phyloP scores from a whole-genome alignment of 2,329 filamentous ascomycete species.

The Calonectria naviculata region DNA sequence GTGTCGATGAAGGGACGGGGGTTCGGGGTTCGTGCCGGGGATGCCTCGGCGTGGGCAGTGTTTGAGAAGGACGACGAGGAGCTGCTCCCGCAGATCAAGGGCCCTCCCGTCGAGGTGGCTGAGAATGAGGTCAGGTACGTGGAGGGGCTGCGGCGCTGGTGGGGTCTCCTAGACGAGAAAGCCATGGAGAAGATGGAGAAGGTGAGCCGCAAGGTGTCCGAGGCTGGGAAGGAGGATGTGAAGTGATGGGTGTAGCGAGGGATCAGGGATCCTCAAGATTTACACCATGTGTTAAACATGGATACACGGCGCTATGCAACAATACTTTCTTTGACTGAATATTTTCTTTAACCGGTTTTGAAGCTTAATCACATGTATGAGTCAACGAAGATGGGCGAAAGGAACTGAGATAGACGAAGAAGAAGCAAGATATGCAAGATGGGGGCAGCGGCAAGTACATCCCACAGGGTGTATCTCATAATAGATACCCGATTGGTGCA shows the following conservation, averaged over 20 bases:
- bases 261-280: conserved; percentile 15
- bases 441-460: background rate
- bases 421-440: conserved; percentile 7
- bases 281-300: conserved; percentile 5
- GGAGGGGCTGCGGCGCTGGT: conserved; percentile 61
- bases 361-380: conserved; percentile 19
- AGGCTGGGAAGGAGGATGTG: conserved; percentile 40
- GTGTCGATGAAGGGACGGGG: conserved; percentile 64
- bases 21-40: conserved; percentile 66
- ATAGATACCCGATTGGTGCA: conserved; percentile 5
- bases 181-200: conserved; percentile 59
- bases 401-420: conserved; percentile 12
- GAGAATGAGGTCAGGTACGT: conserved; percentile 62
- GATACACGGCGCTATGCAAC: conserved; percentile 6
- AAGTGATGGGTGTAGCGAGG: conserved; percentile 29
- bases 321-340: background rate
- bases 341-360: background rate
- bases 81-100: conserved; percentile 64
- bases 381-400: conserved; percentile 16
- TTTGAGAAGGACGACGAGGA: conserved; percentile 59
- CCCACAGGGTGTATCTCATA: background rate
- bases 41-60: conserved; percentile 70
- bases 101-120: conserved; percentile 68
- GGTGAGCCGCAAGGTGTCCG: conserved; percentile 52
- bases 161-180: conserved; percentile 57